A percentile compares a stretch with the other conserved stretches of the same genome.
Conservation (phyloP, 2,329 filamentous ascomycete genomes). For the Phialophora tarda region DNA sequence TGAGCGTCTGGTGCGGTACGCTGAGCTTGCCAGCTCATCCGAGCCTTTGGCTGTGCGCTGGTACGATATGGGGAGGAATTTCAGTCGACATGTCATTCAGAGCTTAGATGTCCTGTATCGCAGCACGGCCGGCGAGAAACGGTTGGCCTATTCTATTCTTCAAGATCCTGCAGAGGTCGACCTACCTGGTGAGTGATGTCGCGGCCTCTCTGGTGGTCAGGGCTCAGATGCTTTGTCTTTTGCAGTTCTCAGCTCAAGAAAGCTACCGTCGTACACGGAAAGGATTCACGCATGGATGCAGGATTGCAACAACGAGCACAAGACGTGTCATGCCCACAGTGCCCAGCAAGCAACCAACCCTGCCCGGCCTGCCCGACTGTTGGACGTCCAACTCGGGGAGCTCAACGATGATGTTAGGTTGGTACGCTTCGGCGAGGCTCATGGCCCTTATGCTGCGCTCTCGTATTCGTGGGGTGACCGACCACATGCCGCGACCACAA, state of each 20-base stretch:
- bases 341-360: conserved; percentile 2
- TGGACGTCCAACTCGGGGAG: neutral
- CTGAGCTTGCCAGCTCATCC: neutral
- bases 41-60: neutral
- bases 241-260: neutral
- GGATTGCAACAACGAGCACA: neutral
- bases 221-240: neutral
- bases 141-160: neutral
- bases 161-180: conserved; percentile 7
- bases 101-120: conserved; percentile 2
- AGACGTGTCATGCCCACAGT: conserved; percentile 1
- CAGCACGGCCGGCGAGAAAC: neutral
- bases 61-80: neutral
- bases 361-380: conserved; percentile 7
- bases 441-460: neutral
- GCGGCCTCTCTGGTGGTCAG: neutral
- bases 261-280: neutral
- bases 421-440: conserved; percentile 1
- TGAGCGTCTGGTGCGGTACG: conserved; percentile 3
- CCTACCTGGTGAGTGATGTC: neutral
- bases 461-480: conserved; percentile 11
- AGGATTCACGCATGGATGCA: conserved; percentile 2
- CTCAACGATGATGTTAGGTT: neutral
- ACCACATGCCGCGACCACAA: conserved; percentile 6
- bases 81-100: neutral